These are phyloP conservation scores for Trichoderma simmonsii DNA, from an alignment of 2,329 filamentous ascomycete species.

Conservation along the genomic window DNA sequence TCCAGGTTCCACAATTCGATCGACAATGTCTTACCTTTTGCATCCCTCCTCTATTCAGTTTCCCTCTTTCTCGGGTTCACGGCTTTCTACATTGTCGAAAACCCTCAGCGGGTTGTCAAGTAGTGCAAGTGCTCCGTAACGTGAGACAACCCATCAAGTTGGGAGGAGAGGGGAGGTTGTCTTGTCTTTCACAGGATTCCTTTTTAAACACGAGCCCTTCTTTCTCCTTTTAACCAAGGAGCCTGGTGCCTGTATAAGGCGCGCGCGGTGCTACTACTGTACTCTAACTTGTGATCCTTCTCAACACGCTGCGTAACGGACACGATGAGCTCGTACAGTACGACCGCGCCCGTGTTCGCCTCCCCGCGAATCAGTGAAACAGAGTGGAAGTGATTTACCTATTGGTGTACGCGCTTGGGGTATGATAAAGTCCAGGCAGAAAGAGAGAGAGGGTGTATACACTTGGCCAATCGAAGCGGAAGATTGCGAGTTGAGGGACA, in stretches of 20 bases:
- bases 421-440: not conserved
- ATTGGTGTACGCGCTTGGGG: not conserved
- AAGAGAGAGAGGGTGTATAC: not conserved
- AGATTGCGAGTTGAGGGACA: not conserved
- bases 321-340: not conserved
- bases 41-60: not conserved
- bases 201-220: not conserved
- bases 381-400: not conserved
- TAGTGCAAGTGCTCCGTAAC: not conserved
- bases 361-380: not conserved
- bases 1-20: not conserved
- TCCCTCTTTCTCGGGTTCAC: not conserved
- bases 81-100: not conserved
- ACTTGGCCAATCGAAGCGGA: not conserved
- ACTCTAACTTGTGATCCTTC: not conserved
- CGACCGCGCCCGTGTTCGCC: not conserved
- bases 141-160: not conserved
- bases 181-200: not conserved
- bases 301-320: not conserved
- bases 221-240: not conserved
- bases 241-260: not conserved
- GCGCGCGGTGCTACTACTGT: not conserved
- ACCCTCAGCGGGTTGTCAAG: not conserved
- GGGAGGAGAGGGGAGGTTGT: not conserved
- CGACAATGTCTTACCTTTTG: not conserved